Conservation (phyloP, 148 eudicot genomes). For the Dysphania ambrosioides region DNA sequence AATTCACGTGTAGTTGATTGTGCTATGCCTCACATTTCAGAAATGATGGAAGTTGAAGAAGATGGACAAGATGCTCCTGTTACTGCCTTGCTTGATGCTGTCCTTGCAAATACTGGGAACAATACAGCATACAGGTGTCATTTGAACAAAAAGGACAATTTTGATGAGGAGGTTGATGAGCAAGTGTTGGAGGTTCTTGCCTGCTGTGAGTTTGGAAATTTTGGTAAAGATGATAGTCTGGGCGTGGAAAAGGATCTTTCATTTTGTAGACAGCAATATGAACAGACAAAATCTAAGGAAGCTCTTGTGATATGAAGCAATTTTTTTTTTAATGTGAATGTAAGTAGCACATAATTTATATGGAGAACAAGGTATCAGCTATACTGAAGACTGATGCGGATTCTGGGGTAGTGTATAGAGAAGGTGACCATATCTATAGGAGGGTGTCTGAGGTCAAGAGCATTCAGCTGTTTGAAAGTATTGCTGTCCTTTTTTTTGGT, state of each 20-base stretch:
- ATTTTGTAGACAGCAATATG: not conserved
- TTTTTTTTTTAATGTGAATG: not conserved
- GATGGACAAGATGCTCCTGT: slow-evolving; percentile 5
- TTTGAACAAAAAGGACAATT: not conserved
- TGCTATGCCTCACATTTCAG: slow-evolving; percentile 18
- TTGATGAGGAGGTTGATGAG: not conserved
- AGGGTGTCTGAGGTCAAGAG: not conserved
- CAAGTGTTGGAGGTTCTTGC: not conserved
- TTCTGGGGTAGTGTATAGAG: not conserved
- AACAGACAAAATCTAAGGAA: not conserved
- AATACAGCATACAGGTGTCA: not conserved
- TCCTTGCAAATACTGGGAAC: not conserved
- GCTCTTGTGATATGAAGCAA: not conserved
- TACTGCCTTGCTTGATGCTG: not conserved
- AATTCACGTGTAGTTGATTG: slow-evolving; percentile 13
- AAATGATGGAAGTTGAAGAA: slow-evolving; percentile 21
- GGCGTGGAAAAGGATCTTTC: not conserved
- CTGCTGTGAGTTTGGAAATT: not conserved
- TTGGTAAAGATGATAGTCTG: not conserved
- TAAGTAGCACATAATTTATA: slow-evolving; percentile 10
- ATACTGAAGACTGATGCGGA: not conserved
- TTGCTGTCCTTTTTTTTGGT: not conserved
- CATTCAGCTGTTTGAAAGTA: not conserved
- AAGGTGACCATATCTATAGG: not conserved
- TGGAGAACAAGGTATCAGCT: not conserved